phyloP scores from a whole-genome alignment of 768 basidiomycete species.

The Tricholoma sp. region DNA sequence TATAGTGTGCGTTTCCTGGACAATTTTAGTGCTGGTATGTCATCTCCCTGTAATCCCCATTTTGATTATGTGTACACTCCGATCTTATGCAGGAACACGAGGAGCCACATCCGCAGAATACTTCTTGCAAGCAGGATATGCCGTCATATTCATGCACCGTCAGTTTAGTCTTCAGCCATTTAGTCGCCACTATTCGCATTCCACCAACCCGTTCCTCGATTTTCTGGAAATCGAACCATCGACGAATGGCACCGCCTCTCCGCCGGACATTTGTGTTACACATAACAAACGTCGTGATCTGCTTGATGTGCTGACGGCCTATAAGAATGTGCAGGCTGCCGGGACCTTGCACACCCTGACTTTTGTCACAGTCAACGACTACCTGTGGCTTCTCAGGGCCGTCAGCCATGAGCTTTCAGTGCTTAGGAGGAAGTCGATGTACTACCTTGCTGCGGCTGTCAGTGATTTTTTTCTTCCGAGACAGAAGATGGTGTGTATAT shows the following conservation, averaged over 20 bases:
- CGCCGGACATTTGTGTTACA: conserved; percentile 60
- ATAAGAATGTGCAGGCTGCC: conserved; percentile 72
- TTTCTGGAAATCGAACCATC: conserved; percentile 68
- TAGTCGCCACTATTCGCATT: conserved; percentile 96
- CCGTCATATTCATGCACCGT: conserved; percentile 98
- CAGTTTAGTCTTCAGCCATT: conserved; percentile 98
- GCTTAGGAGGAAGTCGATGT: conserved; percentile 73
- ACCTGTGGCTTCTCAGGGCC: conserved; percentile 85
- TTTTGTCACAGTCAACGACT: conserved; percentile 94
- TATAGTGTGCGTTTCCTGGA: conserved; percentile 93
- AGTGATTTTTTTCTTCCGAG: conserved; percentile 96
- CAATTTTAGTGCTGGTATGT: conserved; percentile 93
- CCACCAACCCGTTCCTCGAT: conserved; percentile 96
- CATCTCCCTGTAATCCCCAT: not conserved
- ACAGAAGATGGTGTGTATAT: conserved; percentile 73
- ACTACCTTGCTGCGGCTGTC: conserved; percentile 96
- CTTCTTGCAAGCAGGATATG: conserved; percentile 90
- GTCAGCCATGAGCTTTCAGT: conserved; percentile 73
- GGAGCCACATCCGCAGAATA: conserved; percentile 98
- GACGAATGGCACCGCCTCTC: conserved; percentile 16
- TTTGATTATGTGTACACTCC: conserved; percentile 3
- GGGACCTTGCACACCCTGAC: conserved; percentile 80
- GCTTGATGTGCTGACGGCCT: conserved; percentile 66
- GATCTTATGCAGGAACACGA: conserved; percentile 66
- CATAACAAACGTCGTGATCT: conserved; percentile 61